Evolutionary conservation across 2,329 filamentous ascomycete species (phyloP).

Genomic region (Verticillium isaacii): DNA sequence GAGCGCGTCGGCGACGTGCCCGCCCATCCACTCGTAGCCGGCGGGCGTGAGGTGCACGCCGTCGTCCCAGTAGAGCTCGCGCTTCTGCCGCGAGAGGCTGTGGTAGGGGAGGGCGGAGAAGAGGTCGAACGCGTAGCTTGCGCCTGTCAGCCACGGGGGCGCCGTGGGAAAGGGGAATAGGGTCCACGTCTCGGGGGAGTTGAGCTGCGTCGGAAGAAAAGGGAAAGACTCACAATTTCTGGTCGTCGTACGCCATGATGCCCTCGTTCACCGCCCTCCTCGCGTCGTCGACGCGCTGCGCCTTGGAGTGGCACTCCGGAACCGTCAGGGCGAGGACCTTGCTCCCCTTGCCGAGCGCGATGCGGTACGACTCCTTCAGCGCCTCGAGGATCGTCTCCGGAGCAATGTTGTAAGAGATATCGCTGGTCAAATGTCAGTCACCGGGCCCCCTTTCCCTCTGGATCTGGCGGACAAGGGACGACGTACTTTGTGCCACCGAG

Average conservation of each 20-base stretch:
- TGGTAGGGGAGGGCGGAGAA: slow-evolving; percentile 49
- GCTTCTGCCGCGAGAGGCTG: slow-evolving; percentile 38
- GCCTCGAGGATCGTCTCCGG: slow-evolving; percentile 40
- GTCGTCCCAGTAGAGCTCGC: slow-evolving; percentile 54
- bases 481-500: slow-evolving; percentile 59
- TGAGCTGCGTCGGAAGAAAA: too few species aligned
- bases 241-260: slow-evolving; percentile 44
- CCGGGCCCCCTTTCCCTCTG: too few species aligned
- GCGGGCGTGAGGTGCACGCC: slow-evolving; percentile 51
- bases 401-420: slow-evolving; percentile 38
- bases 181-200: too few species aligned
- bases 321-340: slow-evolving; percentile 61
- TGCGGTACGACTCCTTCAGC: slow-evolving; percentile 45
- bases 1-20: slow-evolving; percentile 48
- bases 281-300: slow-evolving; percentile 9
- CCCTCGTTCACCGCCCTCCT: slow-evolving; percentile 45
- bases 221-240: slow-evolving; percentile 44
- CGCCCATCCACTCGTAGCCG: slow-evolving; percentile 61
- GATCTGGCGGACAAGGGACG: not conserved
- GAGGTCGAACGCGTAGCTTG: slow-evolving; percentile 56
- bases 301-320: slow-evolving; percentile 40
- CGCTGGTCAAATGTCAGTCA: slow-evolving; percentile 25
- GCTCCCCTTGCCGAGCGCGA: slow-evolving; percentile 41
- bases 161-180: not conserved
- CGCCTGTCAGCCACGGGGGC: too few species aligned